phyloP scores from a whole-genome alignment of 306 rosid genomes.

The Crotalaria pallida region DNA sequence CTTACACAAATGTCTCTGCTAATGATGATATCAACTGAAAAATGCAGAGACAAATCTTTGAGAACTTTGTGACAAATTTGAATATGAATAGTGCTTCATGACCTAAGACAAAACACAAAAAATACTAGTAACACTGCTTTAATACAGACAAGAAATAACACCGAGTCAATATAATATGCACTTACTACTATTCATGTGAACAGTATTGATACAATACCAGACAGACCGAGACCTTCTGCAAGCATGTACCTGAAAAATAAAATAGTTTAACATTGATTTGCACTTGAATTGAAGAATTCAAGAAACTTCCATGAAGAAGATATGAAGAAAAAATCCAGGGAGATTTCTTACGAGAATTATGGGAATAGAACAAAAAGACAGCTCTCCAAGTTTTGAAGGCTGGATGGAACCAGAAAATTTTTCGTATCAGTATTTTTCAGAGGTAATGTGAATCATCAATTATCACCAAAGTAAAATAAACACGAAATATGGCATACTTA shows the following conservation, averaged over 20 bases:
- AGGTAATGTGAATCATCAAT: conserved; percentile 13
- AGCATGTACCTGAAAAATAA: conserved; percentile 81
- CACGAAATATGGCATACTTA: conserved; percentile 31
- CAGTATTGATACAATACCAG: conserved; percentile 94
- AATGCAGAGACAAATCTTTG: conserved; percentile 84
- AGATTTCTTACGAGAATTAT: conserved; percentile 83
- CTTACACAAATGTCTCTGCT: conserved; percentile 98
- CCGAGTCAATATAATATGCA: conserved; percentile 8
- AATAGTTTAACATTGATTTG: conserved; percentile 11
- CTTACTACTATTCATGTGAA: conserved; percentile 97
- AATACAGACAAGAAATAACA: neutral
- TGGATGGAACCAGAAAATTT: conserved; percentile 35
- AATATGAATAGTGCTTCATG: conserved; percentile 93
- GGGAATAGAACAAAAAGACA: conserved; percentile 98
- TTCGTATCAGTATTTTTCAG: conserved; percentile 24
- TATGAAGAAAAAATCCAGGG: conserved; percentile 17
- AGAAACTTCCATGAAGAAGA: neutral
- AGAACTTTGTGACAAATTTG: conserved; percentile 90
- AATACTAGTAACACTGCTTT: conserved; percentile 7
- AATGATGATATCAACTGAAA: conserved; percentile 92
- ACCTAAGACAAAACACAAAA: conserved; percentile 54
- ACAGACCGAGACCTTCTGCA: conserved; percentile 92
- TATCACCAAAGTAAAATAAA: conserved; percentile 9
- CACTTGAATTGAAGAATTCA: conserved; percentile 10
- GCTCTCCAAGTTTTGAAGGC: conserved; percentile 97